Evolutionary conservation across 805 yeast species (phyloP).

Genomic region (Wickerhamomyces pijperi): DNA sequence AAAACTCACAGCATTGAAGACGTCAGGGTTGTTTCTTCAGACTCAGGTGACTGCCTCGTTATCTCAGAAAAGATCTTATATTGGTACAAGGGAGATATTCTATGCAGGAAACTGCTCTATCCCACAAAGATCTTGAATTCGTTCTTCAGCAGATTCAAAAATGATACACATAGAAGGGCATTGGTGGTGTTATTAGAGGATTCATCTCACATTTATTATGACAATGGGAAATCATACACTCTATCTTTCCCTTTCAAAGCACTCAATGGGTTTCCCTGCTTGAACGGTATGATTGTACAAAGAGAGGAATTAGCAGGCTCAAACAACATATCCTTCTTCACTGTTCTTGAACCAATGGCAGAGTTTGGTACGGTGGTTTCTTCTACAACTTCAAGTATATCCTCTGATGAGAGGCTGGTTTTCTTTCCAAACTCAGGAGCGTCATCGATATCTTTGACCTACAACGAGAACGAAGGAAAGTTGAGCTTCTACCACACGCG

Average conservation of each 20-base stretch:
- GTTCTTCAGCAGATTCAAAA: slow-evolving; percentile 42
- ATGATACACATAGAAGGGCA: slow-evolving; percentile 18
- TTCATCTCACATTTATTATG: slow-evolving; percentile 50
- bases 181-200: slow-evolving; percentile 53
- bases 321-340: slow-evolving; percentile 31
- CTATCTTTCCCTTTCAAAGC: slow-evolving; percentile 64
- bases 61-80: slow-evolving; percentile 4
- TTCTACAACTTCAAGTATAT: slow-evolving; percentile 55
- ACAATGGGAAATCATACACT: slow-evolving; percentile 45
- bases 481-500: slow-evolving; percentile 49
- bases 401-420: slow-evolving; percentile 44
- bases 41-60: neutral
- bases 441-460: slow-evolving; percentile 44
- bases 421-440: slow-evolving; percentile 36
- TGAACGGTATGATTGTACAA: slow-evolving; percentile 58
- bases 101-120: slow-evolving; percentile 37
- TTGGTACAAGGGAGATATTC: slow-evolving; percentile 38
- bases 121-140: slow-evolving; percentile 46
- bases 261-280: slow-evolving; percentile 49
- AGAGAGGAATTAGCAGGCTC: slow-evolving; percentile 20
- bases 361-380: slow-evolving; percentile 66
- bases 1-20: neutral
- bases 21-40: neutral
- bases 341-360: slow-evolving; percentile 63
- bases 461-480: slow-evolving; percentile 30